Evolutionary conservation across 257 asterid species (phyloP), one percentile per base, ranked within the genome.

Genomic region (Salvia miltiorrhiza): DNA sequence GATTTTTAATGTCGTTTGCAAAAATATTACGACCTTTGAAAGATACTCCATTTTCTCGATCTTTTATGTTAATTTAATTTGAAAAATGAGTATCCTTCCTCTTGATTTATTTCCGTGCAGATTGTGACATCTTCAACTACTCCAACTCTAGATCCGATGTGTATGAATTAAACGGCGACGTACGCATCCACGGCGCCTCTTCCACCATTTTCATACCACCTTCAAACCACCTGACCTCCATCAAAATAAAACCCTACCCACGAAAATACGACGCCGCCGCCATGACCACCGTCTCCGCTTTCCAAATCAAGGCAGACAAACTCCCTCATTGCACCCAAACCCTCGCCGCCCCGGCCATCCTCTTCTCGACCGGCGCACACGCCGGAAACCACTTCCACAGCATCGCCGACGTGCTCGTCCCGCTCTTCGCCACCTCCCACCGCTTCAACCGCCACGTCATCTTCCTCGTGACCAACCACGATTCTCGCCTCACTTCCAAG

Each of bases 331-430:
- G 96, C 71, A 76, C 59, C 19, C 80, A 55, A 21, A 75, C 28
- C 21, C 71, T 72, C 53, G 65, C 17, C 16, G 21, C 63, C 26
- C 90, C 89, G 0, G 90, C 90, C 1, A 12, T 87, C 69, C 62
- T 86, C 6, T 86, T 90, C 84, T 82, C 95, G 23, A 65, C 71
- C 9, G 85, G 81, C 19, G 88, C 86, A 4, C 74, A 81, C 67
- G 47, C 83, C 32, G 83, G 73, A 4, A 87, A 90, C 83, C 76
- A 33, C 19, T 90, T 77, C 84, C 96, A 90, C 73, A 83, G 70
- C 57, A 75, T 87, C 77, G 32, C 82, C 62, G 95, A 90, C 65
- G 72, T 87, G 11, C 43, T 90, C 59, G 59, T 87, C 20, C 95
- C 92, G 0, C 77, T 87, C 23, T 85, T 71, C 72, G 24, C 73